phyloP scores from a whole-genome alignment of 805 yeast genomes.

The Starmerella sirachaensis region DNA sequence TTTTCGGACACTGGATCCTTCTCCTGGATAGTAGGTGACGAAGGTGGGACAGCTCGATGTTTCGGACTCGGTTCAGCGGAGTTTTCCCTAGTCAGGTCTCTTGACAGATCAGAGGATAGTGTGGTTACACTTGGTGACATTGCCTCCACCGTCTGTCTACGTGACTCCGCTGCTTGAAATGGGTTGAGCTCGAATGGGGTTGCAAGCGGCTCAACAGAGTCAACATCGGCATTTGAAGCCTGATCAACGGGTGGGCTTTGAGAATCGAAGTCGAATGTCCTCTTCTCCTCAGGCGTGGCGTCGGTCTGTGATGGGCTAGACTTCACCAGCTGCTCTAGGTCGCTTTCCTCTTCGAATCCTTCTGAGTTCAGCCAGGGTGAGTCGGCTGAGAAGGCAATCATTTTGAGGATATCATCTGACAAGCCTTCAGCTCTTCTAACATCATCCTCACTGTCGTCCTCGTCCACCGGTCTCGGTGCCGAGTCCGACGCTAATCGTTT shows the following conservation, averaged over 20 bases:
- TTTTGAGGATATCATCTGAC: constrained; percentile 19
- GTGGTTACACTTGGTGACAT: constrained; percentile 8
- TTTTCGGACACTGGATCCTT: constrained; percentile 21
- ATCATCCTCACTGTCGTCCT: constrained; percentile 13
- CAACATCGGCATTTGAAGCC: no score
- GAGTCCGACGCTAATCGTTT: constrained; percentile 10
- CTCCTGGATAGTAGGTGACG: constrained; percentile 12
- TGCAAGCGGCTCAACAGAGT: not conserved
- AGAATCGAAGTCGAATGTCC: no score
- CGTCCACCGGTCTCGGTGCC: constrained; percentile 1
- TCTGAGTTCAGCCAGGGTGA: constrained; percentile 19
- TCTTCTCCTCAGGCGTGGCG: not conserved
- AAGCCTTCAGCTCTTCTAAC: constrained; percentile 15
- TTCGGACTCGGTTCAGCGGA: not conserved
- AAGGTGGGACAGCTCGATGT: not conserved
- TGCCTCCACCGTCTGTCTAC: not conserved
- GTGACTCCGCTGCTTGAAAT: constrained; percentile 2
- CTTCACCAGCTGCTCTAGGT: no score
- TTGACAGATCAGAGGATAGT: not conserved
- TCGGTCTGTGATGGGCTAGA: not conserved
- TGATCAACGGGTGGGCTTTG: no score
- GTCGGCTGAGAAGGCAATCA: constrained; percentile 22
- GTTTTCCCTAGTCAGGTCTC: not conserved
- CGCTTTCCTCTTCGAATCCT: constrained; percentile 1
- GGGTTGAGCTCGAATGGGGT: constrained; percentile 8